Conservation (phyloP, 1,284 basidiomycete species). For the Heterobasidion irregulare region DNA sequence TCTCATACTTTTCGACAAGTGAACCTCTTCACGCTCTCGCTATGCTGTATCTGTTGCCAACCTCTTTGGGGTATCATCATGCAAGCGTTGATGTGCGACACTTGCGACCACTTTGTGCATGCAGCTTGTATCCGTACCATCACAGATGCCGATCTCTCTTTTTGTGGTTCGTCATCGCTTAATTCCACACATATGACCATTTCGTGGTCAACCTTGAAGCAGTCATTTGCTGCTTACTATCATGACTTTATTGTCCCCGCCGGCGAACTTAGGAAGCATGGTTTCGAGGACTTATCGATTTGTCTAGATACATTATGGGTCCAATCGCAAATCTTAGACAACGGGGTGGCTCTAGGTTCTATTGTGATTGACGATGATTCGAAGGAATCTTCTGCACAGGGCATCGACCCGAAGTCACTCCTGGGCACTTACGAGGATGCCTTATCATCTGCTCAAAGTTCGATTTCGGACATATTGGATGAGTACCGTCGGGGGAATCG, state of each 20-base stretch:
- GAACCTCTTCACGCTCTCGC: constrained; percentile 64
- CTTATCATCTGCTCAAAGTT: constrained; percentile 31
- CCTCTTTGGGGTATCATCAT: constrained; percentile 65
- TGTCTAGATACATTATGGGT: constrained; percentile 50
- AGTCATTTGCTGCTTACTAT: constrained; percentile 48
- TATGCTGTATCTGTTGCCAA: constrained; percentile 56
- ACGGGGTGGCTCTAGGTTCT: constrained; percentile 58
- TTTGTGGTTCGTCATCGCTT: constrained; percentile 29
- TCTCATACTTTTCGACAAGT: constrained; percentile 45
- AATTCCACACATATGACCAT: constrained; percentile 45
- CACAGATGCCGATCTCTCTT: constrained; percentile 17
- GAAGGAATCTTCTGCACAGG: constrained; percentile 23
- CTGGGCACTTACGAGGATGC: constrained; percentile 43
- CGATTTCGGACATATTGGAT: constrained; percentile 35
- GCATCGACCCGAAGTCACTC: constrained; percentile 53
- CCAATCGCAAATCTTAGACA: constrained; percentile 57
- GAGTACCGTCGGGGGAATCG: constrained; percentile 47
- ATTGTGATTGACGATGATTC: constrained; percentile 31
- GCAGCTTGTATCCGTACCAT: constrained; percentile 33
- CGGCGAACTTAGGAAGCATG: constrained; percentile 33
- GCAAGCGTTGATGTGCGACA: constrained; percentile 57
- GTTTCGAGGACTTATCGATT: constrained; percentile 65
- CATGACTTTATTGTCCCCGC: constrained; percentile 31
- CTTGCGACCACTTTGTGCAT: constrained; percentile 61
- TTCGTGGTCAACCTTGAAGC: constrained; percentile 35